Base-by-base conservation (phyloP, 1,284 basidiomycete species). In the Farysia itapuensis region DNA sequence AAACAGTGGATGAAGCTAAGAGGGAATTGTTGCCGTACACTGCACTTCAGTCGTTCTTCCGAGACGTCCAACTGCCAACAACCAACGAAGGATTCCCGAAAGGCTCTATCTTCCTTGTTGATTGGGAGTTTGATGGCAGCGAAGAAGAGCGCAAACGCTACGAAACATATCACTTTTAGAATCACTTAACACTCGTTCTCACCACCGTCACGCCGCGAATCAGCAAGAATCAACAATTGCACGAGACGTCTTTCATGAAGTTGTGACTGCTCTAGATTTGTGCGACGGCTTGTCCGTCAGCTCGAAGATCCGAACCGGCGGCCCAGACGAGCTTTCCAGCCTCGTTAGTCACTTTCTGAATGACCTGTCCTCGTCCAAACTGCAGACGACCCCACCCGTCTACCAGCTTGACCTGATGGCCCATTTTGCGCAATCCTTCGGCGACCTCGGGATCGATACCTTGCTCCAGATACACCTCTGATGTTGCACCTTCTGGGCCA, bases 381-480 rank as follows among this genome's bases (percentile, higher is more conserved):
- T 88, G 83, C 4, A 79, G 81, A 44, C 90, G 26, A 19, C 77
- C 78, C 73, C 84, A 85, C 0, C 86, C 88, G 8, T 70, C 79
- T 2, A 86, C 82, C 1, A 80, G 49, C 40, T 84, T 83, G 33
- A 86, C 86, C 63, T 88, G 83, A 74, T 97, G 94, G 0, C 94
- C 93, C 88, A 95, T 90, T 20, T 78, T 85, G 86, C 63, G 46
- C 19, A 78, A 56, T 44, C 60, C 39, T 11, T 67, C 64, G 8
- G 74, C 74, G 6, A 72, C 74, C 14, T 57, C 64, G 48, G 86
- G 87, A 81, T 79, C 80, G 43, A 95, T 86, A 0, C 85, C 87
- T 22, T 92, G 88, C 77, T 96, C 93, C 43, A 96, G 84, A 77
- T 86, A 91, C 4, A 95, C 86, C 59, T 87, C 85, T 49, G 86